Conservation (phyloP, 129 eudicot species). For the Flaveria bidentis region DNA sequence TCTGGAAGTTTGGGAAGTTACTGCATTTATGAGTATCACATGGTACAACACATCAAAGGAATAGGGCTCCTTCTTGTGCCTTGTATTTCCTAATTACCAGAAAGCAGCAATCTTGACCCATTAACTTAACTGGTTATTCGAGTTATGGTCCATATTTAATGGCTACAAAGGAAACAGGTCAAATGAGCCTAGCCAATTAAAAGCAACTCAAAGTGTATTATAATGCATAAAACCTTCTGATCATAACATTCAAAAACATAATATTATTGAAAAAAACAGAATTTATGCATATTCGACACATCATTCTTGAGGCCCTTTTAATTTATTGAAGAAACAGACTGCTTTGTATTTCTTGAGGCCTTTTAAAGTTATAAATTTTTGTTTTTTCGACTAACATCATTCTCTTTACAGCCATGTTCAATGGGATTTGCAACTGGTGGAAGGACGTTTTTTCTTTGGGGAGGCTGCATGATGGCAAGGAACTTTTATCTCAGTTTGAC, state of each 20-base stretch:
- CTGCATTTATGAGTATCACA: slow-evolving; percentile 99
- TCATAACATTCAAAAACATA: not conserved
- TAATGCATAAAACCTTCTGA: not conserved
- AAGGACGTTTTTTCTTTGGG: slow-evolving; percentile 94
- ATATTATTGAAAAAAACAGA: not conserved
- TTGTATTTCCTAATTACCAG: slow-evolving; percentile 9
- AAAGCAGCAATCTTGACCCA: not conserved
- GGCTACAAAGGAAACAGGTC: not conserved
- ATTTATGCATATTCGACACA: not conserved
- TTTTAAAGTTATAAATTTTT: not conserved
- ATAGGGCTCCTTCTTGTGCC: slow-evolving; percentile 16
- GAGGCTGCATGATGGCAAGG: slow-evolving; percentile 99
- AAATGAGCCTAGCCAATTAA: not conserved
- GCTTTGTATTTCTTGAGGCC: not conserved
- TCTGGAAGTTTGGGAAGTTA: slow-evolving; percentile 99
- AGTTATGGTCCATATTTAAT: not conserved
- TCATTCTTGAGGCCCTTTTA: not conserved
- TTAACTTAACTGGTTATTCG: not conserved
- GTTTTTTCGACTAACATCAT: slow-evolving; percentile 1
- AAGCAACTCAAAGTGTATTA: not conserved
- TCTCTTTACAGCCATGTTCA: slow-evolving; percentile 80
- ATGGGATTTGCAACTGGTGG: slow-evolving; percentile 99
- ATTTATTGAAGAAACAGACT: not conserved
- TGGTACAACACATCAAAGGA: slow-evolving; percentile 52
- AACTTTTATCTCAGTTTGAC: slow-evolving; percentile 20